These are phyloP conservation scores for Vickermania ingenoplastis DNA, from an alignment of 208 protist genomes.

Conservation along the genomic window DNA sequence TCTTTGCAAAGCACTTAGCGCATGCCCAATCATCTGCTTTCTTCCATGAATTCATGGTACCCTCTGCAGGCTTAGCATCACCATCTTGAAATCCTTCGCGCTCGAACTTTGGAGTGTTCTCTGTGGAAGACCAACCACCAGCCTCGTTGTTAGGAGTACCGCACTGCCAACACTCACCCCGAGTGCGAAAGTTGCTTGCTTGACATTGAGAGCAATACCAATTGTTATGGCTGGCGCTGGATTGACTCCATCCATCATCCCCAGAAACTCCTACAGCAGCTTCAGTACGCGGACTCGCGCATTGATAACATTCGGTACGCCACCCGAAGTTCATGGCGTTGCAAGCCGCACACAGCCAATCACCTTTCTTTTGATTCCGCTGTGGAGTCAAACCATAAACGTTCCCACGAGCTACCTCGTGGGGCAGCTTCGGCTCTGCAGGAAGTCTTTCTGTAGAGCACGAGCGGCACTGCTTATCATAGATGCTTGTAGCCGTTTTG, in stretches of 20 bases:
- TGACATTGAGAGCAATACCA: constrained; percentile 72
- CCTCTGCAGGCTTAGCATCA: constrained; percentile 20
- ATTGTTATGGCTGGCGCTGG: constrained; percentile 43
- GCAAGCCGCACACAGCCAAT: constrained; percentile 72
- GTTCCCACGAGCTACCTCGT: constrained; percentile 13
- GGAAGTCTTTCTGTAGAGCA: constrained; percentile 31
- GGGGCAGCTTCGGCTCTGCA: constrained; percentile 32
- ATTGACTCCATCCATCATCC: neutral
- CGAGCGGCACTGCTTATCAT: constrained; percentile 54
- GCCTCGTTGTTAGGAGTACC: constrained; percentile 20
- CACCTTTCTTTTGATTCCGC: constrained; percentile 8
- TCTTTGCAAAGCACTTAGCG: constrained; percentile 78
- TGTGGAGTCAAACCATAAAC: constrained; percentile 4
- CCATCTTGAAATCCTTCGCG: constrained; percentile 70
- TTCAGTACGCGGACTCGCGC: constrained; percentile 16
- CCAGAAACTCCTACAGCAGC: neutral
- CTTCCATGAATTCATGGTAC: constrained; percentile 27
- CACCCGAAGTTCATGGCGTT: constrained; percentile 64
- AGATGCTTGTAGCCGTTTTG: constrained; percentile 52
- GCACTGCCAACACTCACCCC: constrained; percentile 77
- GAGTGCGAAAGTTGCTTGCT: constrained; percentile 81
- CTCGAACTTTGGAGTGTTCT: constrained; percentile 33
- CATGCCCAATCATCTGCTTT: constrained; percentile 66
- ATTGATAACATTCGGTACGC: constrained; percentile 64
- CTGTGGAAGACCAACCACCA: constrained; percentile 14